phyloP scores from a whole-genome alignment of 2,329 filamentous ascomycete genomes.

The Fusarium mangiferae region DNA sequence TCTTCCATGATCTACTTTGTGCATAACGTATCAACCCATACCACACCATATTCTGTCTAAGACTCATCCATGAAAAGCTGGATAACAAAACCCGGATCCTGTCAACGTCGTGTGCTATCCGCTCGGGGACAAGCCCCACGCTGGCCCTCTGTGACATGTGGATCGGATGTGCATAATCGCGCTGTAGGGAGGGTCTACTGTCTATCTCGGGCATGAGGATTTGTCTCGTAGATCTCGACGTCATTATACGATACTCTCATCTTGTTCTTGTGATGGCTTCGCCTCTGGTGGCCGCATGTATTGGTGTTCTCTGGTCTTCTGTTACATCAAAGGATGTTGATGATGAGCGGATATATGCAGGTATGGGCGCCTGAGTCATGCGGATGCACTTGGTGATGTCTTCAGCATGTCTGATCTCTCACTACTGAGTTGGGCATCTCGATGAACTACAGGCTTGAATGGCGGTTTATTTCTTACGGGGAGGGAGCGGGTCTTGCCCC shows the following conservation, averaged over 20 bases:
- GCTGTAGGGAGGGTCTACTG: slow-evolving; percentile 14
- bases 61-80: slow-evolving; percentile 5
- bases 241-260: slow-evolving; percentile 21
- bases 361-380: slow-evolving; percentile 24
- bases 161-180: slow-evolving; percentile 18
- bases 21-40: slow-evolving; percentile 16
- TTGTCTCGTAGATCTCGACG: slow-evolving; percentile 31
- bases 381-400: background rate
- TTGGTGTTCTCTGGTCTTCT: background rate
- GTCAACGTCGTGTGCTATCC: slow-evolving; percentile 13
- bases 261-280: background rate
- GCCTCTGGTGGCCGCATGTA: background rate
- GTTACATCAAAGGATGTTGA: background rate
- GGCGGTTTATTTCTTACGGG: background rate
- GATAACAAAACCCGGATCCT: background rate
- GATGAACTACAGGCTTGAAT: background rate
- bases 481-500: background rate
- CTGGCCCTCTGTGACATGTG: slow-evolving; percentile 17
- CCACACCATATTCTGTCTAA: background rate
- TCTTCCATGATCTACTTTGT: slow-evolving; percentile 15
- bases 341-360: background rate
- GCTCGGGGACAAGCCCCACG: slow-evolving; percentile 1
- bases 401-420: background rate
- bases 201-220: slow-evolving; percentile 4
- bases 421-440: background rate